Evolutionary conservation across 2,329 filamentous ascomycete genomes (phyloP), one percentile per base, ranked within the genome.

Genomic region (Ceratocystis alfenasii): DNA sequence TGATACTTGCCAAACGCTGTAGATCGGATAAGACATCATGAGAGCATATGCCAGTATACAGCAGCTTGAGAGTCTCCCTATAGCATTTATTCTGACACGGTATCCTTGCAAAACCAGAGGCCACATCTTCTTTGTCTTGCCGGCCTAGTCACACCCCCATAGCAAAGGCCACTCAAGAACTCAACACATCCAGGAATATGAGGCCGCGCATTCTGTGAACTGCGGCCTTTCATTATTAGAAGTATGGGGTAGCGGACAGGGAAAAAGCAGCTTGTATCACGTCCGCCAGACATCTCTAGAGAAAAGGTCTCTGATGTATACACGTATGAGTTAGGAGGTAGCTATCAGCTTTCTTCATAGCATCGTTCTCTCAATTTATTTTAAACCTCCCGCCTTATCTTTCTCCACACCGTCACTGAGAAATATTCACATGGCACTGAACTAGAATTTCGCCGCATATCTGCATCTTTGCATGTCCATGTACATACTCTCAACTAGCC

Each of bases 391-490:
- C 48, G 8, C 22, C 12, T 41, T 15, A 41, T 41, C 10, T 53
- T 15, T 28, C 12, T 53, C 48, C 15, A 15, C 48, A 28, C n/a
- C 36, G 36, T 1, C 30, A 30, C 55, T 33, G 1, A n/a, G 25
- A 59, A 59, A 59, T 59, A 33, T 15, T 8, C 28, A 59, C 55
- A 59, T 59, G 55, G 55, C 30, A 59, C 55, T 17, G 6, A 4
- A 5, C 15, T 59, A 36, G 55, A 59, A 59, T 59, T n/a, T 59
- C 55, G 55, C 55, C 55, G 28, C 33, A n/a, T 36, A 25, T 59
- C 25, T 33, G 55, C 55, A 5, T 59, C 15, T 12, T 41, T 12
- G 36, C 36, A 41, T 41, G 36, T 41, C 36, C 10, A 41, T 41
- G 36, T 41, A 41, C 36, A 28, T 53, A 28, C 48, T 53, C 25